Evolutionary conservation across 2,329 filamentous ascomycete species (phyloP).

Genomic region (Lasiodiplodia sp.): DNA sequence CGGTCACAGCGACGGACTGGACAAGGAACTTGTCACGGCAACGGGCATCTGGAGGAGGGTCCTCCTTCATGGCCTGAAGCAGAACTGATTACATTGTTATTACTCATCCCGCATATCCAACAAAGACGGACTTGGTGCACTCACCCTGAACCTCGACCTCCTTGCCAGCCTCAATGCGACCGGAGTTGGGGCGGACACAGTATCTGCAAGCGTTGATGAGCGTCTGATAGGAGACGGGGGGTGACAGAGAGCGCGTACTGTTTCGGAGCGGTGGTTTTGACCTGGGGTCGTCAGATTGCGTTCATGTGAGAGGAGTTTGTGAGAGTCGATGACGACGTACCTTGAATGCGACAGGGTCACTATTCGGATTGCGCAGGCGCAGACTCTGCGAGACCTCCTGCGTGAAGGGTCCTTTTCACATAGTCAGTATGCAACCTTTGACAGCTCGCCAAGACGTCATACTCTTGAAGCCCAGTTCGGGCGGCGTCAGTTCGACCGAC

Average conservation of each 20-base stretch:
- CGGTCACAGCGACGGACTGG: conserved; percentile 83
- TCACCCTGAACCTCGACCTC: conserved; percentile 92
- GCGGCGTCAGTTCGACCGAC: conserved; percentile 92
- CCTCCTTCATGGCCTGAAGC: conserved; percentile 96
- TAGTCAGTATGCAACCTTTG: background rate
- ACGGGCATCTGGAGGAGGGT: conserved; percentile 83
- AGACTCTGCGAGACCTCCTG: conserved; percentile 69
- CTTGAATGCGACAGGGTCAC: conserved; percentile 70
- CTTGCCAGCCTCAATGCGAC: conserved; percentile 88
- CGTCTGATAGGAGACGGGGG: background rate
- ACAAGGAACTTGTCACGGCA: conserved; percentile 99
- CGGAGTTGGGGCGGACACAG: conserved; percentile 96
- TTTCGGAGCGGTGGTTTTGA: conserved; percentile 98
- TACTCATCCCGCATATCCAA: background rate
- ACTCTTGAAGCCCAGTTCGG: conserved; percentile 95
- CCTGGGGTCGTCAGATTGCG: conserved; percentile 60
- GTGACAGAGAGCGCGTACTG: conserved; percentile 72
- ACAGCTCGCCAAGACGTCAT: conserved; percentile 46
- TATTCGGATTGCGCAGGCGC: conserved; percentile 64
- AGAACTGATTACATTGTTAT: conserved; percentile 67
- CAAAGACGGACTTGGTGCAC: background rate
- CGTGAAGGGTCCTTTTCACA: conserved; percentile 64
- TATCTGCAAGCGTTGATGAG: conserved; percentile 67
- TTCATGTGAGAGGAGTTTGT: background rate
- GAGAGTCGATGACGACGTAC: conserved; percentile 46